Conservation (phyloP, 73 alveolate genomes). For the Symbiodinium natans region DNA sequence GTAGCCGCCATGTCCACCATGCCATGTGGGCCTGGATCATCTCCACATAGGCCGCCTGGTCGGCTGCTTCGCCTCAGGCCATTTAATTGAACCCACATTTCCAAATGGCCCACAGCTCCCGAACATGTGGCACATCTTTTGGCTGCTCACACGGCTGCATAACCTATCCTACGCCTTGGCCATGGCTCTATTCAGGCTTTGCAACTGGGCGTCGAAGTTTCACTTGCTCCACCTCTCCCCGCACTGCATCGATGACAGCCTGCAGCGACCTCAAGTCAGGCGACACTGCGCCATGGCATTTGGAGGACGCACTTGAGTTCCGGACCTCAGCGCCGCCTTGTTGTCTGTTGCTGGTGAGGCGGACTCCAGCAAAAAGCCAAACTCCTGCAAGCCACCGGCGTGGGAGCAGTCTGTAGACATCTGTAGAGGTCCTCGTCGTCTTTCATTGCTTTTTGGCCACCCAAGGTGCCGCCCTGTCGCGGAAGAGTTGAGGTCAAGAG, state of each 20-base stretch:
- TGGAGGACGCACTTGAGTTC: not conserved
- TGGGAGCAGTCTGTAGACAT: not conserved
- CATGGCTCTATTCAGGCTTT: not conserved
- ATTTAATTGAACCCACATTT: not conserved
- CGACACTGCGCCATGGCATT: not conserved
- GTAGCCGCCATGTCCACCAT: too few relatives aligned
- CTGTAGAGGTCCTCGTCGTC: conserved; percentile 9
- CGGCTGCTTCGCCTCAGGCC: conserved; percentile 35
- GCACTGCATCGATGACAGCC: conserved; percentile 24
- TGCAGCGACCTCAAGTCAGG: conserved; percentile 47
- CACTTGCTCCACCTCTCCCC: conserved; percentile 69
- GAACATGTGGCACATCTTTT: too few relatives aligned
- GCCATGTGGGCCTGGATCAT: conserved; percentile 14
- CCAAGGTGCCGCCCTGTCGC: conserved; percentile 45
- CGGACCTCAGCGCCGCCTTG: conserved; percentile 20
- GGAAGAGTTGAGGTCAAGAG: not conserved
- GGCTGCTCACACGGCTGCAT: too few relatives aligned
- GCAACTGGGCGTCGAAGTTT: conserved; percentile 28
- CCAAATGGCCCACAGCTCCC: too few relatives aligned
- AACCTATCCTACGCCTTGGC: too few relatives aligned
- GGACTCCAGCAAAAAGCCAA: conserved; percentile 20
- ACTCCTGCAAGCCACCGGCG: conserved; percentile 26
- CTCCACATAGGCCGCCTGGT: conserved; percentile 73
- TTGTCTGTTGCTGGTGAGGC: not conserved
- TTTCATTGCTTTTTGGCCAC: not conserved